phyloP scores from a whole-genome alignment of 225 moss, liverwort and hornwort genomes.

The Polytrichum commune region DNA sequence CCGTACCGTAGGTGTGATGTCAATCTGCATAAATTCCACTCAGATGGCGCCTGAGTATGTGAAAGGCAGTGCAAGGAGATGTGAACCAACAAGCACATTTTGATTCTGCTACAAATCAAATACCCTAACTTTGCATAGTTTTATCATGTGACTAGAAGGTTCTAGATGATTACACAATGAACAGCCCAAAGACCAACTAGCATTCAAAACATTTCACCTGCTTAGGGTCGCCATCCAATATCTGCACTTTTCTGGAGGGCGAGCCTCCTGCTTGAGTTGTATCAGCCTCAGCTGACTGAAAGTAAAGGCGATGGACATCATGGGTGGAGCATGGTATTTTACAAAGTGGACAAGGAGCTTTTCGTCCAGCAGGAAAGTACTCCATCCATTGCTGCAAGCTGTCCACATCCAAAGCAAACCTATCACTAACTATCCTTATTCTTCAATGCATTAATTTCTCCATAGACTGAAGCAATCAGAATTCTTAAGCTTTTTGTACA shows the following conservation, averaged over 20 bases:
- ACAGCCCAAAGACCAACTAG: not conserved
- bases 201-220: not conserved
- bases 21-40: slow-evolving; percentile 20
- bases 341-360: slow-evolving; percentile 73
- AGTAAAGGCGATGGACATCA: slow-evolving; percentile 76
- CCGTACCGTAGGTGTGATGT: slow-evolving; percentile 23
- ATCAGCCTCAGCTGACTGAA: slow-evolving; percentile 59
- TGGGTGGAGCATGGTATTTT: slow-evolving; percentile 48
- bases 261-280: slow-evolving; percentile 30
- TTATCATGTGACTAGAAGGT: no score
- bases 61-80: no score
- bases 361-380: slow-evolving; percentile 51
- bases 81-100: no score
- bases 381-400: slow-evolving; percentile 88
- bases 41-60: no score
- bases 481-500: no score
- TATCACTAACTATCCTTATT: not conserved
- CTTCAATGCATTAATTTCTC: no score
- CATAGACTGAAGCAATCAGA: no score
- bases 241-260: not conserved
- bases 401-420: not conserved
- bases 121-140: no score
- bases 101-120: no score
- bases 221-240: slow-evolving; percentile 1
- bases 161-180: no score